phyloP scores from a whole-genome alignment of 192 early-diverging fungal genomes.

The Rhizoclosmatium sp. region DNA sequence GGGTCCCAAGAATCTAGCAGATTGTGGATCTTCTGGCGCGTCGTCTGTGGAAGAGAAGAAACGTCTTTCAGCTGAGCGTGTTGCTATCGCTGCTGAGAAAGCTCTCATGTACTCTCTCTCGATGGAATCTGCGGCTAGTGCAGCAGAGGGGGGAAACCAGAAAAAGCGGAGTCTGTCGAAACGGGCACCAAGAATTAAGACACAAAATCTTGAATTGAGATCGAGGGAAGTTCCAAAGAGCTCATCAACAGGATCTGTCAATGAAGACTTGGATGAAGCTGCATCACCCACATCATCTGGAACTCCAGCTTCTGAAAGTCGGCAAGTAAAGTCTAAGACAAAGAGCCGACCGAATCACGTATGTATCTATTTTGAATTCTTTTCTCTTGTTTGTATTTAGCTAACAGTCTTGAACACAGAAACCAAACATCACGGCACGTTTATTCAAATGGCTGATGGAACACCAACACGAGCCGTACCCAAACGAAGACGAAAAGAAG shows the following conservation, averaged over 20 bases:
- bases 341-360: conserved; percentile 28
- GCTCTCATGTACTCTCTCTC: conserved; percentile 8
- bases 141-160: background rate
- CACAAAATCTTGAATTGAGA: background rate
- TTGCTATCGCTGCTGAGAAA: background rate
- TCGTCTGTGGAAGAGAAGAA: background rate
- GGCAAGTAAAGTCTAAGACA: background rate
- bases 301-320: background rate
- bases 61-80: background rate
- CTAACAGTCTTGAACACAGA: conserved; percentile 12
- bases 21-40: background rate
- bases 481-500: conserved; percentile 71
- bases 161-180: background rate
- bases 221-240: background rate
- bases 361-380: background rate
- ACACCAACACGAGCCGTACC: conserved; percentile 72
- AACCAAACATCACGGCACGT: conserved; percentile 47
- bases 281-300: background rate
- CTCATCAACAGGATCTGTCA: background rate
- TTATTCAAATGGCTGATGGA: conserved; percentile 71
- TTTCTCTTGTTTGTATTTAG: background rate
- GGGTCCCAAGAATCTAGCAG: background rate
- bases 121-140: conserved; percentile 1
- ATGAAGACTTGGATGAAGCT: background rate
- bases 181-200: background rate